Evolutionary conservation across 108 stramenopile species (phyloP).

Genomic region (Nannochloropsis salina): DNA sequence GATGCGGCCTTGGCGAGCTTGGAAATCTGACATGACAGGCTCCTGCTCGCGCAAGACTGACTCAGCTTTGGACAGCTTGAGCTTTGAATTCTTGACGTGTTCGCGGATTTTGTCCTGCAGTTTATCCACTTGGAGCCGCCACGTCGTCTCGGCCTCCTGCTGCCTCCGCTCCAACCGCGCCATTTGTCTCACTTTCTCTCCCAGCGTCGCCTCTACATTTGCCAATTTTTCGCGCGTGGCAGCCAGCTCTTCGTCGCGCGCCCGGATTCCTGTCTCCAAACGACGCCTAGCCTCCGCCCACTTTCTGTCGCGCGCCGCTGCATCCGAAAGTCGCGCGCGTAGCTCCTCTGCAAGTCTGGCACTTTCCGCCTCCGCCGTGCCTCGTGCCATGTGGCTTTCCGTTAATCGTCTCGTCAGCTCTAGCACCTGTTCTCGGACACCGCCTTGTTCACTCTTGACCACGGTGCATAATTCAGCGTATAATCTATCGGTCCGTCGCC

Average conservation of each 20-base stretch:
- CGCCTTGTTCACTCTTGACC: neutral
- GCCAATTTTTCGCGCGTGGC: neutral
- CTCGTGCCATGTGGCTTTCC: constrained; percentile 11
- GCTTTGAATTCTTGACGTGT: neutral
- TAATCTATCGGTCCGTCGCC: neutral
- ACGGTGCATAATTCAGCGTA: neutral
- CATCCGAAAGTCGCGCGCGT: neutral
- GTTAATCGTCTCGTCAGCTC: neutral
- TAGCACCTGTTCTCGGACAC: neutral
- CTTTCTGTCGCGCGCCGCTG: neutral
- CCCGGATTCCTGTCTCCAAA: neutral
- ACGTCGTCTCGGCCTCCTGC: neutral
- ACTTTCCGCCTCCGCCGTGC: neutral
- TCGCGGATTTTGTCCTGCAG: neutral
- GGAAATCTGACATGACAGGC: neutral
- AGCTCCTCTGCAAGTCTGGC: neutral
- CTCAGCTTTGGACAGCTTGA: neutral
- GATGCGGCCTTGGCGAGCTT: neutral
- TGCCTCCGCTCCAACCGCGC: neutral
- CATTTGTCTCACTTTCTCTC: neutral
- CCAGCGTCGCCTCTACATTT: neutral
- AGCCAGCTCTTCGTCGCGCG: neutral
- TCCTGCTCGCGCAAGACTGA: neutral
- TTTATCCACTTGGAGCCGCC: neutral
- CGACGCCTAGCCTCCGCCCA: neutral